phyloP scores from a whole-genome alignment of 2,329 filamentous ascomycete genomes.

The Venturia aucupariae region DNA sequence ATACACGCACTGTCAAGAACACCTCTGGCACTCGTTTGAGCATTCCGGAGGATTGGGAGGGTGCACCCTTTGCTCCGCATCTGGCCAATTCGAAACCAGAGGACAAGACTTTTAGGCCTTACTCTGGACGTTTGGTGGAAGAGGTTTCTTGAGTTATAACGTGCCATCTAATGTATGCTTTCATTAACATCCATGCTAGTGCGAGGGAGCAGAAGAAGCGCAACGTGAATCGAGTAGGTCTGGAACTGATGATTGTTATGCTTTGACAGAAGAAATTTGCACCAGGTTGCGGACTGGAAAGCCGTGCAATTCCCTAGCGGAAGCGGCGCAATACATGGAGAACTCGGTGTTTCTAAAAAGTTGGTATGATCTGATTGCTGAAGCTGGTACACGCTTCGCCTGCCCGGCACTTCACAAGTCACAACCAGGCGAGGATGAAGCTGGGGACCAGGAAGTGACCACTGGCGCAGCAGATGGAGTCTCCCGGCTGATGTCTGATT shows the following conservation, averaged over 20 bases:
- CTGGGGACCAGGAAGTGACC: background rate
- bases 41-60: conserved; percentile 60
- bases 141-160: background rate
- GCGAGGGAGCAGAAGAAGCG: background rate
- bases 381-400: background rate
- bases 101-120: background rate
- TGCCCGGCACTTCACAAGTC: background rate
- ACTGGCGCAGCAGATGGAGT: background rate
- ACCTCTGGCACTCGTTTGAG: conserved; percentile 53
- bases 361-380: background rate
- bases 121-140: background rate
- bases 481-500: background rate
- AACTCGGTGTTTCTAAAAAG: background rate
- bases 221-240: background rate
- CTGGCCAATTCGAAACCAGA: background rate
- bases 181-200: background rate
- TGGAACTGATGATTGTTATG: too few relatives aligned
- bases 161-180: background rate
- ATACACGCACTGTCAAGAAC: conserved; percentile 63
- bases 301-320: too few relatives aligned
- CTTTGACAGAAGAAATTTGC: too few relatives aligned
- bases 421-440: background rate
- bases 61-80: background rate
- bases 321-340: too few relatives aligned
- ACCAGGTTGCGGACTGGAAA: too few relatives aligned